Evolutionary conservation across 192 early-diverging fungal genomes (phyloP).

Genomic region (Dissophora ornata): DNA sequence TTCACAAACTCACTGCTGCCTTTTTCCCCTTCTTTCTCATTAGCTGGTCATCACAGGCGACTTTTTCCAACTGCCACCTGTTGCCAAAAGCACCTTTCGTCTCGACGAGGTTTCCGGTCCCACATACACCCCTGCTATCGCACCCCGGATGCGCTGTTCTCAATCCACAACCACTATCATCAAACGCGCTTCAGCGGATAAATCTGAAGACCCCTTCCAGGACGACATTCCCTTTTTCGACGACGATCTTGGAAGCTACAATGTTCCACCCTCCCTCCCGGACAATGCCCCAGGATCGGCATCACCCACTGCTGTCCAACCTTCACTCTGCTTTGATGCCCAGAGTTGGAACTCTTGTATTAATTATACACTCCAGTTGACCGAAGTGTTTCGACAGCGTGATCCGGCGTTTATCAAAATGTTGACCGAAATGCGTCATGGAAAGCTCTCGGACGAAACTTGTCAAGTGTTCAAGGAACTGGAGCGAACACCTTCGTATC

Average conservation of each 20-base stretch:
- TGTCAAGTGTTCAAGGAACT: slow-evolving; percentile 61
- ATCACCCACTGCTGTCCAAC: background rate
- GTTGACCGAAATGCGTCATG: slow-evolving; percentile 88
- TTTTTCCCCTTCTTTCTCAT: background rate
- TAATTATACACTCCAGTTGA: slow-evolving; percentile 68
- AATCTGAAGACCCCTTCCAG: background rate
- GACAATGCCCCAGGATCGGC: too few relatives aligned
- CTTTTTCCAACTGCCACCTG: slow-evolving; percentile 86
- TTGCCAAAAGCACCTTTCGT: slow-evolving; percentile 42
- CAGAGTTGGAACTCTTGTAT: slow-evolving; percentile 64
- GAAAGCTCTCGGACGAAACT: slow-evolving; percentile 68
- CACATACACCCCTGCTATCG: too few relatives aligned
- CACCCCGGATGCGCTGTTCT: background rate
- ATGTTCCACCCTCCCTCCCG: background rate
- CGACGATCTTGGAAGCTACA: background rate
- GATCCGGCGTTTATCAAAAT: slow-evolving; percentile 77
- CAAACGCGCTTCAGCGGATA: slow-evolving; percentile 1
- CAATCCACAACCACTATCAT: slow-evolving; percentile 22
- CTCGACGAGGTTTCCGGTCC: too few relatives aligned
- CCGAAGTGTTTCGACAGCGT: slow-evolving; percentile 84
- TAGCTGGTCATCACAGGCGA: slow-evolving; percentile 70
- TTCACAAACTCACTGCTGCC: too few relatives aligned
- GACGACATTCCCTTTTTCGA: background rate
- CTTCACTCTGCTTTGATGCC: slow-evolving; percentile 72
- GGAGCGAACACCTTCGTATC: slow-evolving; percentile 63